Evolutionary conservation across 148 eudicot species (phyloP), one percentile per base, ranked within the genome.

Genomic region (Camellia granthamiana): DNA sequence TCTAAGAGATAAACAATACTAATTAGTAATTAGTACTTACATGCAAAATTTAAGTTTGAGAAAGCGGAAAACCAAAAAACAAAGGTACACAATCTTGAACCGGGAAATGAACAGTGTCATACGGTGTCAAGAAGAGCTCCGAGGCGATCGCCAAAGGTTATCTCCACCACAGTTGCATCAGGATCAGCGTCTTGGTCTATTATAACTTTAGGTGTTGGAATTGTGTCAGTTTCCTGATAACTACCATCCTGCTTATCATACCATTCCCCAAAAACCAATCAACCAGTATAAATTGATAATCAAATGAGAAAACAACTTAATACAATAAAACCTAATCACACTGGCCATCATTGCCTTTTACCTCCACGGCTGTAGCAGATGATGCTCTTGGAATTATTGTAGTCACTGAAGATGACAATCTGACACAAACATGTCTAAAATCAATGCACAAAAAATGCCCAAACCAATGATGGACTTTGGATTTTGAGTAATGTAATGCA

Each of bases 61-160:
- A 64, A 64, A 21, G 11, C 10, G 15, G 12, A 71, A 69, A 47
- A 21, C 23, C 4, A 59, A 55, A 19, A 23, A 67, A 56, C 12
- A 47, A 66, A 84, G 4, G 60, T 56, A 70, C 6, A 16, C 13
- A 55, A 59, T 19, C 66, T 19, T 3, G 15, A 76, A 47, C 51
- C 51, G 7, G 51, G 51, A 49, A 49, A 7, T 43, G 77, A 9
- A 42, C 16, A 52, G 81, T 74, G 56, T 23, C 88, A 85, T 94
- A 94, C 98, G 61, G 98, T 94, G 89, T 94, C 98, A 54, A 94
- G 89, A 79, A 94, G 97, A 60, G 97, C 93, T n/a, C 97, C 98
- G 16, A 94, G 90, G 72, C 98, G 97, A 78, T 94, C 90, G 13
- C 96, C 96, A 81, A 94, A 92, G 23, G 98, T 94, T 65, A 94